These are phyloP conservation scores for Plasmodium inui DNA, from an alignment of 169 alveolate genomes.

Conservation along the genomic window DNA sequence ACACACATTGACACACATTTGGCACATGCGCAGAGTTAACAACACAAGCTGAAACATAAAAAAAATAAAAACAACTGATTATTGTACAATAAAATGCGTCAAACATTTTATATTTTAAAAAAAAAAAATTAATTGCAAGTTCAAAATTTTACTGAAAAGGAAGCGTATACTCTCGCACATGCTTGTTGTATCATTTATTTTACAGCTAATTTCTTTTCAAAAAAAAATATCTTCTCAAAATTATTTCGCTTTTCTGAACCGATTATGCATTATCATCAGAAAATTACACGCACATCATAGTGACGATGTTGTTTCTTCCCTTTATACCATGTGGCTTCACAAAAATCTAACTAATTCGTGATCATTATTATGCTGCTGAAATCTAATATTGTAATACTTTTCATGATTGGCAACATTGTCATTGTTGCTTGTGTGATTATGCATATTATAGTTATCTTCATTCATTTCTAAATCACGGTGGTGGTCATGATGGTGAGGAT, in stretches of 20 bases:
- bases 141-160: neutral
- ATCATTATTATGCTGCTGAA: neutral
- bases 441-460: neutral
- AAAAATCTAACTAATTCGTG: constrained; percentile 48
- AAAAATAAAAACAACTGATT: neutral
- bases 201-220: neutral
- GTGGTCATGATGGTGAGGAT: neutral
- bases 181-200: neutral
- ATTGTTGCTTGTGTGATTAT: neutral
- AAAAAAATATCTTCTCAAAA: neutral
- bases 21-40: neutral
- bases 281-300: neutral
- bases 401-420: neutral
- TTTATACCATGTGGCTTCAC: neutral
- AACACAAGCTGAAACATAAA: neutral
- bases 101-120: neutral
- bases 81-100: neutral
- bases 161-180: neutral
- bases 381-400: constrained; percentile 10
- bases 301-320: neutral
- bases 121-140: neutral
- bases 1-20: neutral
- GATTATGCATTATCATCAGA: neutral
- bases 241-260: neutral
- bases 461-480: constrained; percentile 1